Evolutionary conservation across 2,329 filamentous ascomycete species (phyloP).

Genomic region (Xylaria sp.): DNA sequence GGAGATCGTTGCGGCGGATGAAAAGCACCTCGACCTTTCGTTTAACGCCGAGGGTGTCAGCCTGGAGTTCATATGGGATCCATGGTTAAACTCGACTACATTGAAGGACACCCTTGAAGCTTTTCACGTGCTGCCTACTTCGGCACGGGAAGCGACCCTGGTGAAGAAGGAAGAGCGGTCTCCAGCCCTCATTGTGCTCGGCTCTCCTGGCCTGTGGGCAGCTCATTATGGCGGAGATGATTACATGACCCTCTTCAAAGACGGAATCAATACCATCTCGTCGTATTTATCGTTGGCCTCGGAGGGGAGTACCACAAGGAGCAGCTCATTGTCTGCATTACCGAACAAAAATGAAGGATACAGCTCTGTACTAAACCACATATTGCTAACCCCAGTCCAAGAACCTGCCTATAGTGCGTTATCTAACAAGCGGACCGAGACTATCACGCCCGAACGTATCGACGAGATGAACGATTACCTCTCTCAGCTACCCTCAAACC

Average conservation of each 20-base stretch:
- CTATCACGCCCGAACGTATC: slow-evolving; percentile 60
- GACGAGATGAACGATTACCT: slow-evolving; percentile 64
- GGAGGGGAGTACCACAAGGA: slow-evolving; percentile 29
- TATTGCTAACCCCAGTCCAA: slow-evolving; percentile 58
- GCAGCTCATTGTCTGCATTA: slow-evolving; percentile 37
- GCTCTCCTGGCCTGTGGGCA: slow-evolving; percentile 65
- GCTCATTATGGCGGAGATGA: slow-evolving; percentile 60
- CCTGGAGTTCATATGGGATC: slow-evolving; percentile 71
- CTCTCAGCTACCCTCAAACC: slow-evolving; percentile 53
- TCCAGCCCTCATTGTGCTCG: slow-evolving; percentile 61
- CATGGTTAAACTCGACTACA: slow-evolving; percentile 64
- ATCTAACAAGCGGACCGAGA: slow-evolving; percentile 53
- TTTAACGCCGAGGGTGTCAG: slow-evolving; percentile 57
- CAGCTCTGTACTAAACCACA: slow-evolving; percentile 42
- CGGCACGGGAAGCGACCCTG: slow-evolving; percentile 34
- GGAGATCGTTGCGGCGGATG: slow-evolving; percentile 44
- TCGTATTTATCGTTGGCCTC: slow-evolving; percentile 48
- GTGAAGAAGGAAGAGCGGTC: slow-evolving; percentile 44
- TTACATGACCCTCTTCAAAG: slow-evolving; percentile 57
- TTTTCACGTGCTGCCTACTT: slow-evolving; percentile 45
- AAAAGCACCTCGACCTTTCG: slow-evolving; percentile 58
- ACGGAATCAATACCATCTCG: slow-evolving; percentile 58
- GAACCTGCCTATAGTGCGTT: slow-evolving; percentile 57
- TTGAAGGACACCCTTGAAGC: slow-evolving; percentile 54
- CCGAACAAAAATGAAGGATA: slow-evolving; percentile 24